Conservation (phyloP, 345 rosid species). For the Firmiana major region DNA sequence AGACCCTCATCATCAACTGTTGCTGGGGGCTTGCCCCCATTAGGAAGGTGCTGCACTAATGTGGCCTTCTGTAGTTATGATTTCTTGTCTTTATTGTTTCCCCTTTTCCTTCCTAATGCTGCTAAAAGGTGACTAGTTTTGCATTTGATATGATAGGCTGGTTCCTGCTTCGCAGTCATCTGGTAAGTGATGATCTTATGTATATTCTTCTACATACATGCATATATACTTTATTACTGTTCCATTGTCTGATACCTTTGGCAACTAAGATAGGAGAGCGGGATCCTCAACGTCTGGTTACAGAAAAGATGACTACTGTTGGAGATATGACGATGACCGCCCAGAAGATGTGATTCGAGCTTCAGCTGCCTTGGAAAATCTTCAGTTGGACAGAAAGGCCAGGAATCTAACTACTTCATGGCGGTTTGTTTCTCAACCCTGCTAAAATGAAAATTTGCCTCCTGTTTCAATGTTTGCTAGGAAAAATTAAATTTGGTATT, state of each 20-base stretch:
- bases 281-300: constrained; percentile 69
- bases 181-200: constrained; percentile 46
- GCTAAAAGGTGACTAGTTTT: constrained; percentile 17
- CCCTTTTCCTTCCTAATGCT: background rate
- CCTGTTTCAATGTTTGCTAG: background rate
- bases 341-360: constrained; percentile 76
- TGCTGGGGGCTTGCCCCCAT: constrained; percentile 84
- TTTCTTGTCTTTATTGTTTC: background rate
- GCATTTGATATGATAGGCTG: constrained; percentile 36
- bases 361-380: constrained; percentile 83
- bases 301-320: constrained; percentile 68
- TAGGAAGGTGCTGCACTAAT: constrained; percentile 57
- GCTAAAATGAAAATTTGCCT: background rate
- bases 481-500: background rate
- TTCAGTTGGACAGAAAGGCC: constrained; percentile 90
- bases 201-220: background rate
- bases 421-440: constrained; percentile 53
- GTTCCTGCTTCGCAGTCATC: constrained; percentile 53
- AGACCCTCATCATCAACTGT: constrained; percentile 72
- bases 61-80: background rate
- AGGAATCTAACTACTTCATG: constrained; percentile 80
- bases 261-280: constrained; percentile 66
- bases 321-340: constrained; percentile 74
- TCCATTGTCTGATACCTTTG: constrained; percentile 16
- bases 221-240: constrained; percentile 2